Evolutionary conservation across 1,284 basidiomycete genomes (phyloP), one percentile per base, ranked within the genome.

Genomic region (Apiotrichum domesticum): DNA sequence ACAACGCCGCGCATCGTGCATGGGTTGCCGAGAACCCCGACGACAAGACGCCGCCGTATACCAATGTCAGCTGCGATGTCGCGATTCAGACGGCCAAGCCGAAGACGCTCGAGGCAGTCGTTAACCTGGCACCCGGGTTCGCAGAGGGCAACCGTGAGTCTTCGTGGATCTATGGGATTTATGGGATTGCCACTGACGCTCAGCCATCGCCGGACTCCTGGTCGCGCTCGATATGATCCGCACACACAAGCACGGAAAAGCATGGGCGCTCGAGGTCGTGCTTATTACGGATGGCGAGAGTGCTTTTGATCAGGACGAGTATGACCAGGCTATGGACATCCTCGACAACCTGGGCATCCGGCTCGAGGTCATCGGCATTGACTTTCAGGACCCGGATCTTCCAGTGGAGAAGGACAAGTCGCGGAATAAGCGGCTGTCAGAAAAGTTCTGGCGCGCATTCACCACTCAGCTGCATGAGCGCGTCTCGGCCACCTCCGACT

Each of bases 121-220:
- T 92, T 46, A 72, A 81, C 62, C 80, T 88, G 6, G 84, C 87
- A 13, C 77, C 79, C 0, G 80, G 80, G 3, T 54, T 67, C 33
- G 45, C 59, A 29, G 66, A 73, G 21, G 72, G 71, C 5, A 77
- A 65, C 60, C 68, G 72, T 76, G 57, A 62, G 73, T 61, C 21
- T 21, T 21, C 21, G 21, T 21, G 21, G 21, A 21, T 21, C 21
- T 21, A 21, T 21, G 21, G 21, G 21, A 21, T 21, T 2, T 33
- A 3, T 10, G 7, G 10, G 8, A 21, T 43, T 7, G 21, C 21
- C 21, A 21, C 42, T 57, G 32, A 59, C 42, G 40, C 21, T 6
- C 56, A 95, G 91, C 92, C 3, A 81, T 96, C 50, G 90, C 93
- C 64, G 91, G 86, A 2, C 75, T 96, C 41, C 86, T 95, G 61